Base-by-base conservation (phyloP, 352 stramenopile species). In the Salisapilia sapeloensis region DNA sequence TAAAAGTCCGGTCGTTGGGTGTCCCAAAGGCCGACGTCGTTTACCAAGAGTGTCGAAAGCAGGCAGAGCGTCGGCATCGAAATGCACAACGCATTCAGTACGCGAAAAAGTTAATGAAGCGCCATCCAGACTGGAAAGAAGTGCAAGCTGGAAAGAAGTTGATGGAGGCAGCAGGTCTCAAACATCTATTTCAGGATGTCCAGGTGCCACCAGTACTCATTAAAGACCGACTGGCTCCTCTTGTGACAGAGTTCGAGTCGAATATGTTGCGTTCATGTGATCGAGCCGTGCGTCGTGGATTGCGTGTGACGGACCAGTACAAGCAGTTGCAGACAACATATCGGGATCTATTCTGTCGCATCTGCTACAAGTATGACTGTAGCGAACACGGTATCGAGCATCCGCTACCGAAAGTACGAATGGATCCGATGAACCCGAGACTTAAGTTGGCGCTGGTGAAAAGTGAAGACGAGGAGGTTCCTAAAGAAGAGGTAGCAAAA, bases 321-420 rank as follows among this genome's bases (percentile, higher is more conserved):
- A 46, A 46, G 5, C 53, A 80, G 31, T 42, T 91, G 14, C 69
- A 76, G 24, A 67, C 93, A 46, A 84, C 70, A 2, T 95, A 90
- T 47, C 65, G 77, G n/a, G 66, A 92, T 27, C 49, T 96, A 15
- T 94, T 95, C 37, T 96, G 86, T 46, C 62, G 78, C 20, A 75
- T 83, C 53, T 96, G 86, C 48, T 94, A 94, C 48, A 75, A 67
- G 28, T 96, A 95, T 46, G 82, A 95, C 47, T 96, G 86, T 38
- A 65, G 78, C 14, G 51, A 90, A 24, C 86, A 96, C 48, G 82
- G 82, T 0, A 90, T 84, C 35, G 52, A 87, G 43, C 71, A 82
- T 21, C 67, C 71, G 10, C 56, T 80, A 41, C 67, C 64, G 0
- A 57, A 40, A 12, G 43, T 48, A 19, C 62, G 71, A 20, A 47